Evolutionary conservation across 163 green algal species (phyloP), one percentile per base, ranked within the genome.

Genomic region (Botryococcus braunii): DNA sequence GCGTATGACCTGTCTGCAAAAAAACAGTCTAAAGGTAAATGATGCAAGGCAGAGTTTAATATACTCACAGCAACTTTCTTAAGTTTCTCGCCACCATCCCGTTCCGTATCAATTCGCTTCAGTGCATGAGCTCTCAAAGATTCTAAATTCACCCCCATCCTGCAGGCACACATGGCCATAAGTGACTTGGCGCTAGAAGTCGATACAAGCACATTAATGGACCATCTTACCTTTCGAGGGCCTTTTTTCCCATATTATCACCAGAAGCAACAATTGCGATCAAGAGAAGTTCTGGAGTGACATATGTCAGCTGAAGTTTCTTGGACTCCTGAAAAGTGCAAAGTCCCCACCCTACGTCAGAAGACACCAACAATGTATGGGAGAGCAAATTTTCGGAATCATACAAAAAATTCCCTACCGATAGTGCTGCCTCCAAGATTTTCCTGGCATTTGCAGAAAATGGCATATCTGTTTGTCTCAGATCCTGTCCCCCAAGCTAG

Each of bases 281-380:
- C 40, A 86, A 48, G 49, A 97, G 85, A 75, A 96, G 90, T 79
- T 96, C 90, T 5, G 90, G 86, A 2, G 76, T 77, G 32, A 96
- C 91, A 77, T 84, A 95, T 31, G 84, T 88, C 57, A 95, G 85
- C 29, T 79, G 77, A 60, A 86, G 76, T 65, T 81, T 76, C 60
- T 81, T 83, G 43, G 85, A 90, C 70, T 96, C 86, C 75, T 89
- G 73, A 69, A 66, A 3, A 43, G 46, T 1, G 65, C 5, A 37
- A 21, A 21, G 6, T 21, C 49, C n/a, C 34, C 43, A 65, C 4
- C 34, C 23, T 65, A 32, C 31, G 2, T 23, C 27, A 21, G 31
- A 4, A 1, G 21, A 31, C 1, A 7, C 43, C 1, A n/a, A 6
- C 27, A 32, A 37, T 40, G 25, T 59, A 17, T 17, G 38, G 6